Evolutionary conservation across 2,329 filamentous ascomycete genomes (phyloP), one percentile per base, ranked within the genome.

Genomic region (Sporothrix dimorphospora): DNA sequence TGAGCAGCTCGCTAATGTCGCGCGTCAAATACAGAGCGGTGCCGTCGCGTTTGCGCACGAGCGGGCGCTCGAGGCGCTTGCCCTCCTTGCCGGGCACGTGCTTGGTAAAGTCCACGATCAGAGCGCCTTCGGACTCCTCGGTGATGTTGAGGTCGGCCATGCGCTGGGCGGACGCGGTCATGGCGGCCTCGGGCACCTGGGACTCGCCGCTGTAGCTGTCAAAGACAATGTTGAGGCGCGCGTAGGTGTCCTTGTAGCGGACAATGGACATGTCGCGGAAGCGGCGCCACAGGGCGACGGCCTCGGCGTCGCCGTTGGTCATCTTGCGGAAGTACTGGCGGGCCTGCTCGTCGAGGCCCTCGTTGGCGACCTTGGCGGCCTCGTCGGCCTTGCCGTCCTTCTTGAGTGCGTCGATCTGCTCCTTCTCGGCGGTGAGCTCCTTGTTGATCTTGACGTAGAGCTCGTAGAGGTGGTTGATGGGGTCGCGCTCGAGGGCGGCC

Each of bases 391-490:
- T 83, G 72, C 86, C 85, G 55, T 83, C 84, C 51, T 84, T 82
- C 78, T 88, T 87, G 75, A 86, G 82, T 55, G 82, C 84, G 76
- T 90, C 89, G 30, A 91, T 88, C 73, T 86, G 79, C 75, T 91
- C 90, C 75, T 91, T 90, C 83, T 94, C 91, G 0, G 85, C 87
- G 2, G 84, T 81, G 78, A 91, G 86, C 66, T 93, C 89, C 72
- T 82, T 82, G 81, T 91, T 94, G 80, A 95, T 93, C 80, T 89
- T 88, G 74, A 94, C 92, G 77, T 95, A 96, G 69, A 96, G 90
- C 77, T 94, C 89, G 80, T 91, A 94, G 11, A 96, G 84, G 79
- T 96, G 93, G 80, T 92, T 92, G 78, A 95, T 94, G 14, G 93
- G 92, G 77, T 95, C 92, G 65, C 86, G 85, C 74, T 87, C 81